phyloP scores from a whole-genome alignment of 345 rosid genomes.

The Populus deltoides region DNA sequence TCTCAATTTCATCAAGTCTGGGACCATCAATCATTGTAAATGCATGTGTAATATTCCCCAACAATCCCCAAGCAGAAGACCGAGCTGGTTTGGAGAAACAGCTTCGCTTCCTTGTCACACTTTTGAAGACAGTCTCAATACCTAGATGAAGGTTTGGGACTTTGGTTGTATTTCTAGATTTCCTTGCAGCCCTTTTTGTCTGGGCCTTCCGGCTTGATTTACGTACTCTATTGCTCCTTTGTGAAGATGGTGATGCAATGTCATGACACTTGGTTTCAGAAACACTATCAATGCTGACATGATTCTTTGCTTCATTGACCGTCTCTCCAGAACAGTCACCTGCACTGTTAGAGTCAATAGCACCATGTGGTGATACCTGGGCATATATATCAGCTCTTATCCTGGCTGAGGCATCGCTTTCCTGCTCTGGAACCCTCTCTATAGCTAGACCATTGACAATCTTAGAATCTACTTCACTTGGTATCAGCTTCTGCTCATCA shows the following conservation, averaged over 20 bases:
- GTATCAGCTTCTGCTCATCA: constrained; percentile 15
- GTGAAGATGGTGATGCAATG: constrained; percentile 34
- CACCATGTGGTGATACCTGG: constrained; percentile 18
- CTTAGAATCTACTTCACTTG: constrained; percentile 6
- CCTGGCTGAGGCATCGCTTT: constrained; percentile 17
- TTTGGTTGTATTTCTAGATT: constrained; percentile 35
- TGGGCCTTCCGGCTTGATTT: constrained; percentile 42
- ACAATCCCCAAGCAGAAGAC: constrained; percentile 70
- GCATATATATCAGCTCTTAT: constrained; percentile 26
- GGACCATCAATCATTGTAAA: constrained; percentile 40
- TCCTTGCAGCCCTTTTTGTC: constrained; percentile 42
- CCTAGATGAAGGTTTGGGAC: constrained; percentile 31
- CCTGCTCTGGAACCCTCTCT: not conserved
- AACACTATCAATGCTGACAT: constrained; percentile 35
- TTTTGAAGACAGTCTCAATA: constrained; percentile 16
- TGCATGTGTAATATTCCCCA: constrained; percentile 42
- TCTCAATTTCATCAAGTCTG: constrained; percentile 35
- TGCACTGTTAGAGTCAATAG: constrained; percentile 28
- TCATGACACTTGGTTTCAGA: constrained; percentile 36
- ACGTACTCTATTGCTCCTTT: constrained; percentile 39
- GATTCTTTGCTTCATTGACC: constrained; percentile 39
- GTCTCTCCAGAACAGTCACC: constrained; percentile 29
- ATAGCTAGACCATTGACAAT: not conserved
- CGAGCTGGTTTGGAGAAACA: constrained; percentile 59
- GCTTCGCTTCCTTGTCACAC: constrained; percentile 69